Conservation (phyloP, 2,329 filamentous ascomycete species). For the Phialemonium atrogriseum region DNA sequence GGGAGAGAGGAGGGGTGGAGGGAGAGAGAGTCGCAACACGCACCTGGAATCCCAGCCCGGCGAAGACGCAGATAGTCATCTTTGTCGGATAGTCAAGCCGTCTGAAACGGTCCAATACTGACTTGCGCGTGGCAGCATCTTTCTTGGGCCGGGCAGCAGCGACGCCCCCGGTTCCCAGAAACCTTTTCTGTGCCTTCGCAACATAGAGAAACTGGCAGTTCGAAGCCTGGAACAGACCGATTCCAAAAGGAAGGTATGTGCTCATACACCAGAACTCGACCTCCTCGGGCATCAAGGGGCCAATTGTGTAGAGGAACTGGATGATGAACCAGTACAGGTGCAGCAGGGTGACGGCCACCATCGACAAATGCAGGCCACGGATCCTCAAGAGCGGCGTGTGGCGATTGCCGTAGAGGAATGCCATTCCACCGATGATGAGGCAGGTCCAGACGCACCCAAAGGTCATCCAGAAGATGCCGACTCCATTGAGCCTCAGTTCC, state of each 20-base stretch:
- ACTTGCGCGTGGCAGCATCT: conserved; percentile 35
- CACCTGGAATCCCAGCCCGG: too few relatives aligned
- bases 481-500: conserved; percentile 22
- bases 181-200: conserved; percentile 41
- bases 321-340: conserved; percentile 35
- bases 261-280: conserved; percentile 61
- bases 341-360: conserved; percentile 28
- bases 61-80: conserved; percentile 1
- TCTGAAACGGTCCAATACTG: too few relatives aligned
- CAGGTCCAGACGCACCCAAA: conserved; percentile 29
- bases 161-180: too few relatives aligned
- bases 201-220: conserved; percentile 54
- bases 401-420: conserved; percentile 29
- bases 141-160: conserved; percentile 11
- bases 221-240: conserved; percentile 57
- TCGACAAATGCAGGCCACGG: conserved; percentile 20
- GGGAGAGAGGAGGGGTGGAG: not conserved
- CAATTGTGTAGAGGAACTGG: conserved; percentile 28
- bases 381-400: conserved; percentile 31
- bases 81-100: not conserved
- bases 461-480: conserved; percentile 32
- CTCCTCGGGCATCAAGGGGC: conserved; percentile 36
- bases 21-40: too few relatives aligned
- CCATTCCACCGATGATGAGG: conserved; percentile 28
- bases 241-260: conserved; percentile 54